phyloP scores from a whole-genome alignment of 495 filamentous ascomycete species.

The Jackrogersella minutella region DNA sequence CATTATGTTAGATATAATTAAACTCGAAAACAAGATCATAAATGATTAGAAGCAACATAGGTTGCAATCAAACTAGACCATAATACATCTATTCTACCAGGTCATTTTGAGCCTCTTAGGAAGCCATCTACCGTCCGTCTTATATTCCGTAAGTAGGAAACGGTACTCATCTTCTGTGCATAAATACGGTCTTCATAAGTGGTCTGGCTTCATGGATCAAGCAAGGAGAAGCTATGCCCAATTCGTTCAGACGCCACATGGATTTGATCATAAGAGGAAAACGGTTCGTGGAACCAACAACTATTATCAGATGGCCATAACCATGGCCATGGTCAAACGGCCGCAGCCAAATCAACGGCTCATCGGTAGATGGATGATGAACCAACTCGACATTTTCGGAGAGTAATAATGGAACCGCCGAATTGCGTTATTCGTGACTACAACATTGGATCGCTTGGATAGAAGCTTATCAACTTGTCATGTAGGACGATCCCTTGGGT shows the following conservation, averaged over 20 bases:
- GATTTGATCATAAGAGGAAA: neutral
- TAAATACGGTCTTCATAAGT: neutral
- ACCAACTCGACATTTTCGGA: slow-evolving; percentile 25
- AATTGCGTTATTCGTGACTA: slow-evolving; percentile 17
- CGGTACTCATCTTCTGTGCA: too few species aligned
- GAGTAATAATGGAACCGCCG: slow-evolving; percentile 35
- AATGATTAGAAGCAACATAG: neutral
- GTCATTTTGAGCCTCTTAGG: neutral
- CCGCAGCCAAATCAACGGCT: neutral
- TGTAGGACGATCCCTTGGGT: slow-evolving; percentile 12
- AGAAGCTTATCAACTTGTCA: slow-evolving; percentile 14
- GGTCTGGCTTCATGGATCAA: neutral
- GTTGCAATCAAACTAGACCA: too few species aligned
- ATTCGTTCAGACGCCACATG: neutral
- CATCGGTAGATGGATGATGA: neutral
- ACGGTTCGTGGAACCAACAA: slow-evolving; percentile 5
- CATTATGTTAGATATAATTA: too few species aligned
- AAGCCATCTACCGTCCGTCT: neutral
- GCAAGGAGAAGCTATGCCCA: neutral
- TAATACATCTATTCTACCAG: neutral
- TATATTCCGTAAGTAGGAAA: neutral
- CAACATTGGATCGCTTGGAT: slow-evolving; percentile 6
- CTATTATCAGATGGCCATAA: slow-evolving; percentile 13
- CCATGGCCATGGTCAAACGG: slow-evolving; percentile 2
- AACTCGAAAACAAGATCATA: too few species aligned